Evolutionary conservation across 1,284 basidiomycete genomes (phyloP).

Genomic region (Sanguinoderma infundibulare): DNA sequence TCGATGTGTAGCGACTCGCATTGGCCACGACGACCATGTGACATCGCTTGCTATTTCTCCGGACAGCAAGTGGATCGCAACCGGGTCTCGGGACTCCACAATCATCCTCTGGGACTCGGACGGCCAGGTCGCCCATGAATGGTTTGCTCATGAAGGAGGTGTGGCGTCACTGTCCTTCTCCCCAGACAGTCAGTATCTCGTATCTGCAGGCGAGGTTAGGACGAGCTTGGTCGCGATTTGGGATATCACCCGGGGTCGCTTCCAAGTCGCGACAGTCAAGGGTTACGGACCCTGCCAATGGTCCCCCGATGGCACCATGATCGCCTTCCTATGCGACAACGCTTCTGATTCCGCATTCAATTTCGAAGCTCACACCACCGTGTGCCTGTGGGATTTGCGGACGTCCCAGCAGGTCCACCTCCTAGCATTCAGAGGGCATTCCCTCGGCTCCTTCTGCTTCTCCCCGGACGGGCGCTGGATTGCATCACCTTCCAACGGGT

Average conservation of each 20-base stretch:
- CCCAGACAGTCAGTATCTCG: background rate
- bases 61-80: background rate
- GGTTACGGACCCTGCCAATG: background rate
- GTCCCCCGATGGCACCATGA: background rate
- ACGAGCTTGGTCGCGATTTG: background rate
- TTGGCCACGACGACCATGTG: background rate
- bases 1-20: too few species aligned
- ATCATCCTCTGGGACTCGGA: background rate
- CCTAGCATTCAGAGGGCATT: background rate
- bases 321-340: background rate
- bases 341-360: background rate
- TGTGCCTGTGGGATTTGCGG: background rate
- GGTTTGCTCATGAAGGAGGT: background rate
- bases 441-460: background rate
- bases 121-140: background rate
- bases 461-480: background rate
- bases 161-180: background rate
- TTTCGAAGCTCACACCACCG: too few species aligned
- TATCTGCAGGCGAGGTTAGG: background rate
- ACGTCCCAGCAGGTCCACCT: background rate
- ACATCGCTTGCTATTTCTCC: background rate
- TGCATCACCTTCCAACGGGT: background rate
- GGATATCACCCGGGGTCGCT: background rate
- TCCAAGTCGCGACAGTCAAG: background rate
- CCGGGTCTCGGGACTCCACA: background rate